Conservation (phyloP, 225 moss, liverwort and hornwort genomes). For the Physcomitrellopsis africana region DNA sequence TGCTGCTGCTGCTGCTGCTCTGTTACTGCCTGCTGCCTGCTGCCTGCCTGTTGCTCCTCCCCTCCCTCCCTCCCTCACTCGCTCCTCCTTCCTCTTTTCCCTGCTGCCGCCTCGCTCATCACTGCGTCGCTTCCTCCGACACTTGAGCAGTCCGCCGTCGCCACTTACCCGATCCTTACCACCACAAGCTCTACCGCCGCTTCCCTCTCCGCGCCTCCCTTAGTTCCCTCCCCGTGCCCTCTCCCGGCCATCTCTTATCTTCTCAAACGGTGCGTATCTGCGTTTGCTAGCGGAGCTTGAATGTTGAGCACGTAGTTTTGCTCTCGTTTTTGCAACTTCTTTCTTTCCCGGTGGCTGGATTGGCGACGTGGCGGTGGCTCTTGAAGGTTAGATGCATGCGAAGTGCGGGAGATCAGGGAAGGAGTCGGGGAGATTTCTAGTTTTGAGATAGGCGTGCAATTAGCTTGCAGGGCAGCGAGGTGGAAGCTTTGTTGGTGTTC, state of each 20-base stretch:
- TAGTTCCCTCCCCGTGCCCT: background rate
- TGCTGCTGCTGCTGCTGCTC: too few relatives aligned
- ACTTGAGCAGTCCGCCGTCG: background rate
- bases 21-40: too few relatives aligned
- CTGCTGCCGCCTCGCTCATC: background rate
- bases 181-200: background rate
- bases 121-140: constrained; percentile 8
- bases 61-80: too few relatives aligned
- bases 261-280: constrained; percentile 3
- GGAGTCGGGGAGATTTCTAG: background rate
- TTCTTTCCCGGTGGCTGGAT: background rate
- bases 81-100: too few relatives aligned
- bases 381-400: constrained; percentile 13
- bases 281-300: background rate
- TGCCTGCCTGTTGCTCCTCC: too few relatives aligned
- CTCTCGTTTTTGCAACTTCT: background rate
- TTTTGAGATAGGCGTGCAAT: background rate
- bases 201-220: background rate
- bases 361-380: background rate
- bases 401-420: background rate
- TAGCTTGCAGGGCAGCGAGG: constrained; percentile 1
- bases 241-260: background rate
- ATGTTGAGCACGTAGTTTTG: background rate
- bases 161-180: constrained; percentile 9
- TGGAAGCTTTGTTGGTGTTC: background rate